A percentile compares a stretch with the other conserved stretches of the same genome.
Evolutionary conservation across 2,329 filamentous ascomycete genomes (phyloP).

Genomic region (Mycosphaerelloides madeirae): DNA sequence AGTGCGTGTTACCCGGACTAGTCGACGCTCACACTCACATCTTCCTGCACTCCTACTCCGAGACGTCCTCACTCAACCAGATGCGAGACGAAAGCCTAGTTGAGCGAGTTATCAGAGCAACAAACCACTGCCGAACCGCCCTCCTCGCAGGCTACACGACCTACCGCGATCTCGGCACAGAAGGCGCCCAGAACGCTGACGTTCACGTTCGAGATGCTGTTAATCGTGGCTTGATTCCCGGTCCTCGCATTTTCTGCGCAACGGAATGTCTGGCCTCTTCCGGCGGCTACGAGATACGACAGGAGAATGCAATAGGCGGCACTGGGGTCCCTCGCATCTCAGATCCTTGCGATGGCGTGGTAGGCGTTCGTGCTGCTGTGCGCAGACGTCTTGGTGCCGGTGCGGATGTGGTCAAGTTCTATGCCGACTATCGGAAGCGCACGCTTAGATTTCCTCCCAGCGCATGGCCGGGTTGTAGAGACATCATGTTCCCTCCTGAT

Average conservation of each 20-base stretch:
- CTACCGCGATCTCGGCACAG: constrained; percentile 54
- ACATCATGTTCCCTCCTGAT: constrained; percentile 22
- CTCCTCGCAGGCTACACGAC: constrained; percentile 57
- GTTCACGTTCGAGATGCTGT: constrained; percentile 51
- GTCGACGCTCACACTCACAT: constrained; percentile 55
- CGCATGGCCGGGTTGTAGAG: constrained; percentile 25
- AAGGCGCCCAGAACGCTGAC: constrained; percentile 49
- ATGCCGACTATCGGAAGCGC: constrained; percentile 31
- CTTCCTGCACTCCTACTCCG: constrained; percentile 46
- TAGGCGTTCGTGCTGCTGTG: constrained; percentile 36
- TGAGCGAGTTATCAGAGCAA: constrained; percentile 52
- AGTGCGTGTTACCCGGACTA: constrained; percentile 49
- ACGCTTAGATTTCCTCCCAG: constrained; percentile 24
- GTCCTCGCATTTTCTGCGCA: constrained; percentile 53
- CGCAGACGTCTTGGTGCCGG: constrained; percentile 30
- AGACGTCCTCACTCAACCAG: constrained; percentile 43
- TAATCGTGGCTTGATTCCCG: constrained; percentile 51
- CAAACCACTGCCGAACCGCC: constrained; percentile 50
- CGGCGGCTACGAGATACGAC: constrained; percentile 45
- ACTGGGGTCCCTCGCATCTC: constrained; percentile 19
- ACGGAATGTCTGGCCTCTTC: constrained; percentile 49
- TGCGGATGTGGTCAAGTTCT: constrained; percentile 33
- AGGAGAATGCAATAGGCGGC: constrained; percentile 40
- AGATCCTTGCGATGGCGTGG: constrained; percentile 43
- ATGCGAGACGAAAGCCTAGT: constrained; percentile 56